Evolutionary conservation across 2,329 filamentous ascomycete genomes (phyloP).

Genomic region (Mycosphaerelloides madeirae): DNA sequence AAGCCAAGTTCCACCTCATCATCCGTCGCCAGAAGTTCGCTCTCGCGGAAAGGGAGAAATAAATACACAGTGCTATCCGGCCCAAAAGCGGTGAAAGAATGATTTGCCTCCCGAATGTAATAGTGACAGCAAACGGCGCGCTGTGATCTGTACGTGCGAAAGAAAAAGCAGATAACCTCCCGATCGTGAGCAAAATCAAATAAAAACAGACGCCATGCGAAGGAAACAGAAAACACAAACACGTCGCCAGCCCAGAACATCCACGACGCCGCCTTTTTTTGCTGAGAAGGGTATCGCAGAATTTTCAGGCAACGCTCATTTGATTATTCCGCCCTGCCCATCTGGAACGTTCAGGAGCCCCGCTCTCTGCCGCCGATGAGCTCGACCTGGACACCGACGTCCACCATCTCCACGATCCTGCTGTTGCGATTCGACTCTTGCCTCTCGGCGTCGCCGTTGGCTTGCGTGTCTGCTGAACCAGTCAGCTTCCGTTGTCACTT

Average conservation of each 20-base stretch:
- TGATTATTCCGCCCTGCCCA: not conserved
- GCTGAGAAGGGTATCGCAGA: slow-evolving; percentile 1
- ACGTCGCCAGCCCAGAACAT: not conserved
- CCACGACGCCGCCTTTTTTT: no score
- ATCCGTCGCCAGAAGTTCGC: no score
- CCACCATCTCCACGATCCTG: slow-evolving; percentile 27
- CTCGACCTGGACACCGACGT: slow-evolving; percentile 31
- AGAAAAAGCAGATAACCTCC: not conserved
- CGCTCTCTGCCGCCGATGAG: slow-evolving; percentile 19
- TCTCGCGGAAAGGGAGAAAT: no score
- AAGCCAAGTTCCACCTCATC: no score
- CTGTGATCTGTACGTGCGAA: no score
- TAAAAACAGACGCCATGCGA: not conserved
- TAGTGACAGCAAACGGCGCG: no score
- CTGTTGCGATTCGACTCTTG: slow-evolving; percentile 21
- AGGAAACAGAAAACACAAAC: no score
- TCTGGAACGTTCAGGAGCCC: slow-evolving; percentile 14
- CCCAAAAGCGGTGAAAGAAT: no score
- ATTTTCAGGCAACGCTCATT: not conserved
- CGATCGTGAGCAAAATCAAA: not conserved
- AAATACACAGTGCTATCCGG: no score
- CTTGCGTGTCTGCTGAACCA: slow-evolving; percentile 26
- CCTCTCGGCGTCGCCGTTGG: slow-evolving; percentile 20
- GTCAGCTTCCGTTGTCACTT: slow-evolving; percentile 25
- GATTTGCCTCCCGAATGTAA: no score